Evolutionary conservation across 2,329 filamentous ascomycete genomes (phyloP).

Genomic region (Coleophoma crateriformis): DNA sequence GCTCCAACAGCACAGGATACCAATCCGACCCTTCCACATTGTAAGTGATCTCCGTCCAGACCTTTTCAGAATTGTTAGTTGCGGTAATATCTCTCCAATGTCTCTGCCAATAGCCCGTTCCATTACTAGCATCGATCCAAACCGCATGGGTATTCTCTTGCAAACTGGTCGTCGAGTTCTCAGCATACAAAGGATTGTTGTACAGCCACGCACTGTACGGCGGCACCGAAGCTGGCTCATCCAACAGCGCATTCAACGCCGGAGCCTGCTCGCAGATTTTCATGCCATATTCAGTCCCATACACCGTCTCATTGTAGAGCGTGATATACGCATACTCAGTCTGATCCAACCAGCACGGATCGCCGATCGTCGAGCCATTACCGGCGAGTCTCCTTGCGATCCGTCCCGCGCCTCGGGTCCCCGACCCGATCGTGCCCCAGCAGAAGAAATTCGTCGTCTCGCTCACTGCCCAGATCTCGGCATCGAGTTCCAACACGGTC

Average conservation of each 20-base stretch:
- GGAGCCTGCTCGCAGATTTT: neutral
- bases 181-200: constrained; percentile 8
- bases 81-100: constrained; percentile 21
- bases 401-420: neutral
- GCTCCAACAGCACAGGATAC: constrained; percentile 13
- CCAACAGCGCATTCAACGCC: neutral
- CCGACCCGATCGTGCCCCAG: constrained; percentile 10
- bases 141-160: constrained; percentile 19
- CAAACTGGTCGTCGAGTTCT: constrained; percentile 18
- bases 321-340: neutral
- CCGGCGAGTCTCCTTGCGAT: neutral
- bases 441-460: constrained; percentile 5
- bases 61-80: constrained; percentile 12
- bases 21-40: constrained; percentile 10
- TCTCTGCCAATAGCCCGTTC: constrained; percentile 17
- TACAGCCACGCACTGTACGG: neutral
- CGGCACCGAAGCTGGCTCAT: neutral
- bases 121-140: constrained; percentile 14
- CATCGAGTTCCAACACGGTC: constrained; percentile 7
- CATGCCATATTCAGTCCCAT: neutral
- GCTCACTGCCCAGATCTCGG: constrained; percentile 12
- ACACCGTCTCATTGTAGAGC: neutral
- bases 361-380: neutral
- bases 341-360: neutral
- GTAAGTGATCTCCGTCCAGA: constrained; percentile 19